These are phyloP conservation scores for Candida verbasci DNA, from an alignment of 805 yeast genomes.

Conservation along the genomic window DNA sequence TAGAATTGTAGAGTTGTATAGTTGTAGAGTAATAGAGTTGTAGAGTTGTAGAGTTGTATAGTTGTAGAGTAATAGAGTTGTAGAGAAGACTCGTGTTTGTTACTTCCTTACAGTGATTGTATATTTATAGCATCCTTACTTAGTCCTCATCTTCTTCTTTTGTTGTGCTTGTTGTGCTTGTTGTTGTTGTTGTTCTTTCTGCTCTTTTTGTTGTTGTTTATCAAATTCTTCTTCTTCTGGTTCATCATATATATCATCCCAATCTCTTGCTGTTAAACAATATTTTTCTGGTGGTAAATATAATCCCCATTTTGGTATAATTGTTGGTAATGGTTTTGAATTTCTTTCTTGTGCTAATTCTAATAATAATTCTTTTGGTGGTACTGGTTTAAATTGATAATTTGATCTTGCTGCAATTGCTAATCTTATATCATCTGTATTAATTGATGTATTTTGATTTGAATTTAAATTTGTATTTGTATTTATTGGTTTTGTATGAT, in stretches of 20 bases:
- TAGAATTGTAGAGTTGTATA: too few species aligned
- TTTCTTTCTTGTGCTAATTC: conserved; percentile 92
- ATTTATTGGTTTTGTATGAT: conserved; percentile 56
- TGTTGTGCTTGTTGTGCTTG: too few species aligned
- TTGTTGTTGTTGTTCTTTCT: conserved; percentile 2
- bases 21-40: too few species aligned
- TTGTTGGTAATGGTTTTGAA: conserved; percentile 84
- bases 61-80: too few species aligned
- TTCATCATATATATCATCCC: conserved; percentile 42
- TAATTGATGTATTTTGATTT: conserved; percentile 49
- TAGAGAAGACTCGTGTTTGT: too few species aligned
- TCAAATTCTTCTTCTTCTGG: conserved; percentile 16
- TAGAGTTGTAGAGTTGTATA: too few species aligned
- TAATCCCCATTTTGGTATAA: conserved; percentile 86
- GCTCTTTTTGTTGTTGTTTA: conserved; percentile 8
- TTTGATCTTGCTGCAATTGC: conserved; percentile 94
- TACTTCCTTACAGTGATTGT: too few species aligned
- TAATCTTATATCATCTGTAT: conserved; percentile 85
- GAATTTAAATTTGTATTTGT: conserved; percentile 23
- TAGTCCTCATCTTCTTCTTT: conserved; percentile 3
- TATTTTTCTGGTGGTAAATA: conserved; percentile 97
- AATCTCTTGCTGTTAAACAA: conserved; percentile 80
- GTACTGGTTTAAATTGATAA: conserved; percentile 90
- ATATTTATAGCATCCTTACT: too few species aligned
- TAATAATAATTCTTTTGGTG: conserved; percentile 86